Base-by-base conservation (phyloP, 2,329 filamentous ascomycete species). In the Drechslera avenae region DNA sequence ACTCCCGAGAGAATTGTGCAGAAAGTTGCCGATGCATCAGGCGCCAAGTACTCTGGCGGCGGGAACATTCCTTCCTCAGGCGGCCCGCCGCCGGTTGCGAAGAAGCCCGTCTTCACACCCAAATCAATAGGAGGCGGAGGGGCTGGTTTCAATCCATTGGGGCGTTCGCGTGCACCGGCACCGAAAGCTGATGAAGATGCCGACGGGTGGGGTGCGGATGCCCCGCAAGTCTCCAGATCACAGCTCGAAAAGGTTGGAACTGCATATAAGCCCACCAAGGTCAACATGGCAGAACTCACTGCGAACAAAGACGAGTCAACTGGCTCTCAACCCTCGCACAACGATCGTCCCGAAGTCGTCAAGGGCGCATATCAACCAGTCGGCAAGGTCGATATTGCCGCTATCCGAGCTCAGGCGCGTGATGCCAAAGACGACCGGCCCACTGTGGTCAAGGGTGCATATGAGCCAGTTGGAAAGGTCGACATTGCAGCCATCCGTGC, bases 331-430 rank as follows among this genome's bases (percentile, higher is more conserved):
- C n/a, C n/a, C 33, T 75, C 82, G 39, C 79, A 83, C 36, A 71
- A 73, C 39, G 68, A 74, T 18, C 64, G 68, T 18, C 71, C 76
- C 9, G 88, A 91, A 68, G 83, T 97, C 16, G 86, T 97, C 43
- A 89, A 78, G 67, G 94, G 94, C 36, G 88, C 83, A 13, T 99
- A 99, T 74, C 91, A 97, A 72, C 94, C 94, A 16, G 79, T 99
- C 63, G 94, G 94, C 49, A 97, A 97, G 77, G 89, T 99, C n/a
- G 92, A 99, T 68, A 97, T 99, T 75, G 89, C 88, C 18, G 92
- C 91, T 31, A 88, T 99, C 61, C 86, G 94, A 57, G 77, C 86
- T 81, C 71, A 90, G 83, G 78, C 91, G 76, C 68, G 86, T 80
- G 58, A 61, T 30, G 56, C 79, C 86, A 79, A 62, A 37, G 91